These are phyloP conservation scores for Tephrocybe sp. DNA, from an alignment of 768 basidiomycete species.

Conservation along the genomic window DNA sequence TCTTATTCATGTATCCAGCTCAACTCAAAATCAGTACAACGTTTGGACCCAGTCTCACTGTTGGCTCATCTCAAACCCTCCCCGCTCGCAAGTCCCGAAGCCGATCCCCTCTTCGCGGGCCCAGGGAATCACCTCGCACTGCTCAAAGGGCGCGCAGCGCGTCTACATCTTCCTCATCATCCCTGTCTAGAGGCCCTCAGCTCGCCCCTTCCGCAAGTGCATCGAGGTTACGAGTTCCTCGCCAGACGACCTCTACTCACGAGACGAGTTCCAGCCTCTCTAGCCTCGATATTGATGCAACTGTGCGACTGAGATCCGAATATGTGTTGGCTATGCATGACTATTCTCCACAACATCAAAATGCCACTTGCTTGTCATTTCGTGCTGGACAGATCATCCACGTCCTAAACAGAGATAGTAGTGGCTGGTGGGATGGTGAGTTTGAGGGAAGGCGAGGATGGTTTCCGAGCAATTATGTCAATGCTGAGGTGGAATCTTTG, in stretches of 20 bases:
- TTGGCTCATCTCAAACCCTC: constrained; percentile 30
- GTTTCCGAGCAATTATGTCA: constrained; percentile 98
- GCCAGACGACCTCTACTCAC: constrained; percentile 18
- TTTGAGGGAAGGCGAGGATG: constrained; percentile 86
- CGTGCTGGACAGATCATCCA: constrained; percentile 88
- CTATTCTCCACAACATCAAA: constrained; percentile 70
- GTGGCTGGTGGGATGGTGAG: constrained; percentile 99
- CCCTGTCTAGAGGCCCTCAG: constrained; percentile 56
- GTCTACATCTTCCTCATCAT: constrained; percentile 58
- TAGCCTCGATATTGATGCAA: constrained; percentile 47
- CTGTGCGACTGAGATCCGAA: constrained; percentile 52
- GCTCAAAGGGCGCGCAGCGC: constrained; percentile 43
- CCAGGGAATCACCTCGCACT: constrained; percentile 29
- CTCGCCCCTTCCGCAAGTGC: constrained; percentile 54
- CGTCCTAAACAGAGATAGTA: constrained; percentile 82
- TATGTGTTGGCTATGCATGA: constrained; percentile 94
- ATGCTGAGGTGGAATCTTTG: constrained; percentile 57
- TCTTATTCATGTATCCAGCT: constrained; percentile 39
- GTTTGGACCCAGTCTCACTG: constrained; percentile 28
- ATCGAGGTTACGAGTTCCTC: constrained; percentile 45
- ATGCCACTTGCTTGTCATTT: constrained; percentile 84
- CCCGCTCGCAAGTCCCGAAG: constrained; percentile 27
- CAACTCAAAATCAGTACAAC: constrained; percentile 53
- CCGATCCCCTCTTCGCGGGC: constrained; percentile 28
- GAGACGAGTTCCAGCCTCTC: constrained; percentile 36